Evolutionary conservation across 768 basidiomycete genomes (phyloP).

Genomic region (Pholiota conissans): DNA sequence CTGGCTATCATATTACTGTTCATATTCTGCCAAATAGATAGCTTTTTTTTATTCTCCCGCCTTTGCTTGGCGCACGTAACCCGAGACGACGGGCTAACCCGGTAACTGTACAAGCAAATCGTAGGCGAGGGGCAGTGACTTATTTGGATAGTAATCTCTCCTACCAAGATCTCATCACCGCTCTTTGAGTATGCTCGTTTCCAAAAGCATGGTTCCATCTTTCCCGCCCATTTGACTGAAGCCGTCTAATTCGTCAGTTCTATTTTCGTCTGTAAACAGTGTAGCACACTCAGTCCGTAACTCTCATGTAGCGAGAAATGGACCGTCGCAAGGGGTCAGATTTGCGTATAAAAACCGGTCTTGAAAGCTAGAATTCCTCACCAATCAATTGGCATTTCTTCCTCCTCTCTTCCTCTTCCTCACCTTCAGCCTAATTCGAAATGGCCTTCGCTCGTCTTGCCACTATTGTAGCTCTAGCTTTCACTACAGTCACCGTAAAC

Average conservation of each 20-base stretch:
- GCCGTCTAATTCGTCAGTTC: neutral
- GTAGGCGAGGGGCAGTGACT: neutral
- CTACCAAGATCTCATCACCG: neutral
- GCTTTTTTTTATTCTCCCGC: neutral
- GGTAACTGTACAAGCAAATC: no score
- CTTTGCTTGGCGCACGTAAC: no score
- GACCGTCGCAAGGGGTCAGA: neutral
- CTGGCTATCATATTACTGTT: neutral
- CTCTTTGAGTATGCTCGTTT: neutral
- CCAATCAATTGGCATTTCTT: neutral
- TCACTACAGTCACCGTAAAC: slow-evolving; percentile 5
- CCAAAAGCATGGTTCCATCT: neutral
- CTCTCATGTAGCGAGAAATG: neutral
- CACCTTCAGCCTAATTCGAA: neutral
- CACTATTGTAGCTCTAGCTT: slow-evolving; percentile 5
- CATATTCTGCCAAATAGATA: neutral
- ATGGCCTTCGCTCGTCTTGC: slow-evolving; percentile 13
- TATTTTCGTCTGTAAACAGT: neutral
- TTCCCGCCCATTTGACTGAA: neutral
- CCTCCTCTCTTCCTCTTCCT: no score
- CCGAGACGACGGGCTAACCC: neutral
- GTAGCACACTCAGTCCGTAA: neutral
- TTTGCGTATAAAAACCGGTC: neutral
- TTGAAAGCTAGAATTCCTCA: neutral
- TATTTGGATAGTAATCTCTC: neutral